Base-by-base conservation (phyloP, 345 rosid species). In the Alliaria petiolata region DNA sequence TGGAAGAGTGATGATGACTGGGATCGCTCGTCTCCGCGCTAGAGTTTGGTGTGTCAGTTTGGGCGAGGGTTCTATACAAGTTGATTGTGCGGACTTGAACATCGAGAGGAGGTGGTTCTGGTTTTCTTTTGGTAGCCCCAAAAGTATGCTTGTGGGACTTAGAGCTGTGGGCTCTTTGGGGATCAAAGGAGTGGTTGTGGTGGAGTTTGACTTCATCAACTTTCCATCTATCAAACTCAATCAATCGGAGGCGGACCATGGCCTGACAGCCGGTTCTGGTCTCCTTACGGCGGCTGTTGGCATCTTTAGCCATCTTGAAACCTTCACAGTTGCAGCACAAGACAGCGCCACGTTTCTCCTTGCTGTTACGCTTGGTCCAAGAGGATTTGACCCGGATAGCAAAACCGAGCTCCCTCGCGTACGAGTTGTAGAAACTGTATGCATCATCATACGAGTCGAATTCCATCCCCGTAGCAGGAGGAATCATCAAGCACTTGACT, bases 251-350 rank as follows among this genome's bases (percentile, higher is more conserved):
- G 71, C 92, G 81, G 45, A 90, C 70, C 98, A 89, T 90, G 4
- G 96, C 97, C 20, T 79, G 84, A 26, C 98, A 93, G 57, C 98
- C 96, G 5, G 97, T 93, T 63, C 98, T 71, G 6, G 98, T 93
- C 79, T 93, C 97, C 78, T 82, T 86, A 33, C 97, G 70, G 5
- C 87, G 85, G 12, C 76, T 81, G 44, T 85, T 80, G 2, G 86
- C 91, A 62, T 91, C 97, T 76, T 86, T 93, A 46, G 81, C 75
- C 54, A 84, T 78, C 75, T 93, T 93, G 79, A 93, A 93, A 63
- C 98, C 98, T 79, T 86, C 89, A 17, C 97, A 85, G 71, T 86
- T 93, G 78, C 98, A 93, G 68, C 98, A 87, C 58, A 93, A 86
- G 11, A 87, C 92, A 4, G 98, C 97, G 7, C 98, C 91, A 13